A percentile compares a stretch with the other conserved stretches of the same genome.
Evolutionary conservation across 805 yeast genomes (phyloP).

Genomic region (Yarrowia sp.): DNA sequence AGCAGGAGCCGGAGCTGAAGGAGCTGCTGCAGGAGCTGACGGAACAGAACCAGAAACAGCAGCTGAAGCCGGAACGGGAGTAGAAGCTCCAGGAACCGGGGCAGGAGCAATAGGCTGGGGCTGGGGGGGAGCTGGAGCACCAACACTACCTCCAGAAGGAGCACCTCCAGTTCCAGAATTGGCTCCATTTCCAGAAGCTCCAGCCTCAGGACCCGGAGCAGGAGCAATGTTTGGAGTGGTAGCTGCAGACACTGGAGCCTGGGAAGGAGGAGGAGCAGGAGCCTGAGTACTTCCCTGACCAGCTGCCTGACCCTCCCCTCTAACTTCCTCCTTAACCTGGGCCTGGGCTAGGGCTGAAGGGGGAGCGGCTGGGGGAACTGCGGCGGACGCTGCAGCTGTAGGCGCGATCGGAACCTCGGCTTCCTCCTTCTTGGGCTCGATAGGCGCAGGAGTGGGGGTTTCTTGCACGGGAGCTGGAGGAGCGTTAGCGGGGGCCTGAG

Average conservation of each 20-base stretch:
- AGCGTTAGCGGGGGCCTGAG: no score
- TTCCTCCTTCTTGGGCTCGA: conserved; percentile 31
- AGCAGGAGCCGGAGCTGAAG: neutral
- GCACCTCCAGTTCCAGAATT: no score
- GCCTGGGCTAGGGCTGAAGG: conserved; percentile 7
- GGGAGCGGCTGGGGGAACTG: conserved; percentile 10
- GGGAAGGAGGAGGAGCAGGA: no score
- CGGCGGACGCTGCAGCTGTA: conserved; percentile 1
- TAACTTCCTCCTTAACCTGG: neutral
- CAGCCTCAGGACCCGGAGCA: neutral
- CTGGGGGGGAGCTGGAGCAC: no score
- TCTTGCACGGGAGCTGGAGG: conserved; percentile 18
- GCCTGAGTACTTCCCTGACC: no score
- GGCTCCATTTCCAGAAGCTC: no score
- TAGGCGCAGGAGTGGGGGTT: conserved; percentile 25
- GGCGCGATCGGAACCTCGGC: neutral
- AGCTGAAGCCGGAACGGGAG: neutral
- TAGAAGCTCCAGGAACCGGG: no score
- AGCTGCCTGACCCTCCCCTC: no score
- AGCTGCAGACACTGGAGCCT: neutral
- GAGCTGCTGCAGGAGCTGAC: conserved; percentile 9
- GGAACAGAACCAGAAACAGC: neutral
- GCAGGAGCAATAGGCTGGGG: no score
- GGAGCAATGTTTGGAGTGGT: conserved; percentile 8
- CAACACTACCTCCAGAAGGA: no score